Conservation (phyloP, 2,329 filamentous ascomycete genomes). For the Alternaria sp. region DNA sequence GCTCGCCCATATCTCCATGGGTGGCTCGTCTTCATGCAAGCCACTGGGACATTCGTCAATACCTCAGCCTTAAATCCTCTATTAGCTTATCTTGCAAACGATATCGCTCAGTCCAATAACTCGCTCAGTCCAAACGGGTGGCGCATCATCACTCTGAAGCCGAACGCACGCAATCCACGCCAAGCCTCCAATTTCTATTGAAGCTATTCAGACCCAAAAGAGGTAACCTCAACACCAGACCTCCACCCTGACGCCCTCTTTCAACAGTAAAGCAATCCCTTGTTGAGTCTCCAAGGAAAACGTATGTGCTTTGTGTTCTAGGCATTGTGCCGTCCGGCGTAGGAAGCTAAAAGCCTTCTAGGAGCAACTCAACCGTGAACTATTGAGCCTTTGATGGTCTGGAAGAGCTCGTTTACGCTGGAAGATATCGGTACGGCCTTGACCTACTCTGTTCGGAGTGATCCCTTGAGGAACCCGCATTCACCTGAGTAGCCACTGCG, state of each 20-base stretch:
- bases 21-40: conserved; percentile 4
- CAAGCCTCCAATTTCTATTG: conserved; percentile 36
- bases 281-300: conserved; percentile 10
- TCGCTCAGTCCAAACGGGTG: neutral
- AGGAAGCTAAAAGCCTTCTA: conserved; percentile 12
- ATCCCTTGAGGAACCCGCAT: conserved; percentile 21
- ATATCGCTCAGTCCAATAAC: neutral
- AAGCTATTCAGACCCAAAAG: conserved; percentile 43
- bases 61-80: neutral
- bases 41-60: neutral
- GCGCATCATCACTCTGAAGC: neutral
- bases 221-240: conserved; percentile 22
- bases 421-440: conserved; percentile 6
- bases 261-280: conserved; percentile 25
- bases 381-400: conserved; percentile 3
- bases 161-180: conserved; percentile 10
- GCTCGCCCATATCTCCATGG: neutral
- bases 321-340: conserved; percentile 9
- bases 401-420: conserved; percentile 7
- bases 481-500: conserved; percentile 17
- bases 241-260: conserved; percentile 22
- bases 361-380: conserved; percentile 10
- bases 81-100: neutral
- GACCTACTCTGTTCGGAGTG: conserved; percentile 13
- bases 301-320: conserved; percentile 22